These are phyloP conservation scores for Coemansia sp. DNA, from an alignment of 192 early-diverging fungal genomes.

Conservation along the genomic window DNA sequence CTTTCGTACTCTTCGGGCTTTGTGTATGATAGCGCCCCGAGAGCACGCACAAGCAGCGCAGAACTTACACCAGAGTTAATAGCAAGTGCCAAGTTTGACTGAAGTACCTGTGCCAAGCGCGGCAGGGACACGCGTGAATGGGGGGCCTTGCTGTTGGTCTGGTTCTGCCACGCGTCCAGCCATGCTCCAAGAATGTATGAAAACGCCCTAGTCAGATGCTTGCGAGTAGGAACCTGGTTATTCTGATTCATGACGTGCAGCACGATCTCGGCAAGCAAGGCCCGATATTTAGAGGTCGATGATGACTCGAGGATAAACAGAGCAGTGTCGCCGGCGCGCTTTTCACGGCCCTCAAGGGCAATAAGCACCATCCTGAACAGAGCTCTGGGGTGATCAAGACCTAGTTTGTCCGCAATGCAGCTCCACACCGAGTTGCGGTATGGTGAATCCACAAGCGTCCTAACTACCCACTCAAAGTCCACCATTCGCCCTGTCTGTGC, in stretches of 20 bases:
- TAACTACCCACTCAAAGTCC: constrained; percentile 36
- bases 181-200: constrained; percentile 6
- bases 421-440: constrained; percentile 2
- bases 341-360: constrained; percentile 1
- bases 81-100: constrained; percentile 6
- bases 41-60: constrained; percentile 1
- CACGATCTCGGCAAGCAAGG: constrained; percentile 11
- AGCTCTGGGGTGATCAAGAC: background rate
- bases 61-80: constrained; percentile 1
- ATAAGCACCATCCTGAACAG: constrained; percentile 10
- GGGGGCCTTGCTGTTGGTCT: background rate
- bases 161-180: background rate
- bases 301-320: constrained; percentile 7
- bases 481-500: constrained; percentile 5
- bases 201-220: constrained; percentile 2
- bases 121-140: background rate
- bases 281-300: background rate
- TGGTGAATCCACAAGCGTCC: background rate
- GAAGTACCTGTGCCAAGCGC: background rate
- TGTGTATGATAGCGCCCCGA: constrained; percentile 16
- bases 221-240: background rate
- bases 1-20: constrained; percentile 3
- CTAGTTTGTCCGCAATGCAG: constrained; percentile 12
- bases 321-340: too few species aligned
- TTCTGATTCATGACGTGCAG: constrained; percentile 4